Percentiles rank a stretch among this genome's conserved stretches.
Evolutionary conservation across 164 flowering plant species (phyloP).

Genomic region (Amborella trichopoda): DNA sequence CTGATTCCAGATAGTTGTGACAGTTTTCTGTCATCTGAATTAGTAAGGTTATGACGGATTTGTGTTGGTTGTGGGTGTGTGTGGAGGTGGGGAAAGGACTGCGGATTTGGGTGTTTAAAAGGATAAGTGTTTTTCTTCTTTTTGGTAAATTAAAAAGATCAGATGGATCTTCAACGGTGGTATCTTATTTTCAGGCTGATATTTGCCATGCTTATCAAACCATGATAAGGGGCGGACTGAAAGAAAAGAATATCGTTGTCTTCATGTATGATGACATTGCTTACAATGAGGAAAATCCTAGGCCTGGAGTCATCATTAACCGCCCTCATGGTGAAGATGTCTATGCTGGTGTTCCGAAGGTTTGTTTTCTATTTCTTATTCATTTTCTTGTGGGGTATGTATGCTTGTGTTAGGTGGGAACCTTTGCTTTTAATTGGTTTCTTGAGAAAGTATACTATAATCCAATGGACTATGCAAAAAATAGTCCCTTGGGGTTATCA

Average conservation of each 20-base stretch:
- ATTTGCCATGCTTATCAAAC: slow-evolving; percentile 91
- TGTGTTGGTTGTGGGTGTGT: background rate
- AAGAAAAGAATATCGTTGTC: slow-evolving; percentile 80
- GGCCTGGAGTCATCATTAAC: slow-evolving; percentile 74
- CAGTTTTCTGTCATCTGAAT: background rate
- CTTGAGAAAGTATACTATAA: background rate
- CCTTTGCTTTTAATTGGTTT: background rate
- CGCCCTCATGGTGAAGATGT: slow-evolving; percentile 67
- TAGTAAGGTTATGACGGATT: background rate
- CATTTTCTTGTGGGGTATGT: background rate
- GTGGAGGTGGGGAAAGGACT: background rate
- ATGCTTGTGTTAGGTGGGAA: background rate
- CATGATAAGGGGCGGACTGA: slow-evolving; percentile 66
- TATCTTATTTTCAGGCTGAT: slow-evolving; percentile 42
- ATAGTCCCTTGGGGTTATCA: too few relatives aligned
- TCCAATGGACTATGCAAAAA: too few relatives aligned
- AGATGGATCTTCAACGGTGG: too few relatives aligned
- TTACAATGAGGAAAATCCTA: slow-evolving; percentile 52
- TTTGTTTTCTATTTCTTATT: slow-evolving; percentile 9
- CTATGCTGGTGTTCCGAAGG: slow-evolving; percentile 84
- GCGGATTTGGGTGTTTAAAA: background rate
- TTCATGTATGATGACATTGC: slow-evolving; percentile 96
- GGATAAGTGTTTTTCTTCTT: background rate
- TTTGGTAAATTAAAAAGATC: background rate
- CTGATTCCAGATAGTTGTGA: background rate